Evolutionary conservation across 805 yeast species (phyloP).

Genomic region (Clavispora carvajalis): DNA sequence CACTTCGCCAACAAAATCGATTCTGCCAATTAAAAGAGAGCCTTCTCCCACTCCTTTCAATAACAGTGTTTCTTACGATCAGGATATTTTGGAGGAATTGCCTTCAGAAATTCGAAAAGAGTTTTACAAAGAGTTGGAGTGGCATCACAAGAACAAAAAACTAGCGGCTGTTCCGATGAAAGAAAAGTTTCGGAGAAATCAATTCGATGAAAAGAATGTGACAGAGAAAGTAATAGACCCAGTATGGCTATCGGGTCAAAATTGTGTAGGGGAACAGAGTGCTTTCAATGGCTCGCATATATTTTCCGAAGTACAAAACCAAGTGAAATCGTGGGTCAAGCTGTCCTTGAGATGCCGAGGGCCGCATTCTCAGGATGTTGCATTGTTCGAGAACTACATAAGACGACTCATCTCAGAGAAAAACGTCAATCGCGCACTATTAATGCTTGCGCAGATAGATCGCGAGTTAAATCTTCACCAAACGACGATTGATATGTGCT

Average conservation of each 20-base stretch:
- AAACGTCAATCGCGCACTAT: conserved; percentile 2
- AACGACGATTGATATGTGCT: conserved; percentile 6
- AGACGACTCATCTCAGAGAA: conserved; percentile 3
- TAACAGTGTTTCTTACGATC: conserved; percentile 29
- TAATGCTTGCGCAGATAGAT: conserved; percentile 4
- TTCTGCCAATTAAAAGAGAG: conserved; percentile 13
- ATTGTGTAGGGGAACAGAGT: not conserved
- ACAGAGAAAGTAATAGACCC: conserved; percentile 5
- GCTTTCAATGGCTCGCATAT: conserved; percentile 2
- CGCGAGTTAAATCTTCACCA: conserved; percentile 4
- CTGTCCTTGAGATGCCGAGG: conserved; percentile 10
- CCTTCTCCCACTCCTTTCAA: conserved; percentile 12
- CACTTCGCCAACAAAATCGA: conserved; percentile 19
- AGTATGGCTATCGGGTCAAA: conserved; percentile 11
- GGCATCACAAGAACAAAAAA: conserved; percentile 22
- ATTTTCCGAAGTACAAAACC: conserved; percentile 7
- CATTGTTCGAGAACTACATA: conserved; percentile 6
- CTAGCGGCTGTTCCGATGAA: conserved; percentile 22
- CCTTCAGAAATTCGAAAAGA: conserved; percentile 35
- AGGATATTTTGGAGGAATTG: conserved; percentile 31
- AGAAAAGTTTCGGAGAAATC: conserved; percentile 19
- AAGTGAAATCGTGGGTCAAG: conserved; percentile 9
- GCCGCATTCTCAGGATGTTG: conserved; percentile 14
- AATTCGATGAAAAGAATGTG: conserved; percentile 2
- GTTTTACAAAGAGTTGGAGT: conserved; percentile 31